Base-by-base conservation (phyloP, 1,139 yeast genomes). In the Pneumocystis carinii region DNA sequence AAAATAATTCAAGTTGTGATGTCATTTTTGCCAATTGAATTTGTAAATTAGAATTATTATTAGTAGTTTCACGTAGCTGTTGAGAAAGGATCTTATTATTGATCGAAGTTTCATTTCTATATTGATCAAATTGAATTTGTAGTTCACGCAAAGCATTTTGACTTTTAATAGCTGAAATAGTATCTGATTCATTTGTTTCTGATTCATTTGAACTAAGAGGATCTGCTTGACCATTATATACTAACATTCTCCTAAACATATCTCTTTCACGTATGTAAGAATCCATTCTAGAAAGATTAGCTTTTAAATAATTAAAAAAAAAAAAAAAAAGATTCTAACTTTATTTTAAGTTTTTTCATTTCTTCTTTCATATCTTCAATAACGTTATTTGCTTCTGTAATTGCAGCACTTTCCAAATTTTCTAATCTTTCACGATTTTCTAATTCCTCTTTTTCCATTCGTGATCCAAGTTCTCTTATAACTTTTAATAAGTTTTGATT, bases 331-430 rank as follows among this genome's bases (percentile, higher is more conserved):
- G 4, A 12, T 24, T 8, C 27, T 14, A 12, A 48, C 68, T 80
- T 83, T 3, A 78, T 71, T 65, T 79, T 79, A 27, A 82, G 70
- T 48, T 79, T 76, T 36, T 79, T 78, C 59, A 87, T 74, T 67
- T 86, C 87, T 12, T 83, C 80, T 71, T 87, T 84, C 63, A 90
- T 76, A 1, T 83, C 79, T 48, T 81, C 73, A 59, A 90, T 86
- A 0, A 95, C 92, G 60, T 84, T 84, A 66, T 83, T 83, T 2
- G 96, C 96, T 68, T 86, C 94, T 62, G 79, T 80, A 10, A 85
- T 78, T 0, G 86, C 87, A 12, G 78, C 76, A n/a, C 81, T 78
- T 70, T 84, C 88, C 42, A 81, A 69, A 17, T 75, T 75, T 55
- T 78, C 78, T 65, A 79, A 73, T 64, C 75, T 77, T 10, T 60